Base-by-base conservation (phyloP, 805 yeast genomes). In the Hanseniaspora lachancei region DNA sequence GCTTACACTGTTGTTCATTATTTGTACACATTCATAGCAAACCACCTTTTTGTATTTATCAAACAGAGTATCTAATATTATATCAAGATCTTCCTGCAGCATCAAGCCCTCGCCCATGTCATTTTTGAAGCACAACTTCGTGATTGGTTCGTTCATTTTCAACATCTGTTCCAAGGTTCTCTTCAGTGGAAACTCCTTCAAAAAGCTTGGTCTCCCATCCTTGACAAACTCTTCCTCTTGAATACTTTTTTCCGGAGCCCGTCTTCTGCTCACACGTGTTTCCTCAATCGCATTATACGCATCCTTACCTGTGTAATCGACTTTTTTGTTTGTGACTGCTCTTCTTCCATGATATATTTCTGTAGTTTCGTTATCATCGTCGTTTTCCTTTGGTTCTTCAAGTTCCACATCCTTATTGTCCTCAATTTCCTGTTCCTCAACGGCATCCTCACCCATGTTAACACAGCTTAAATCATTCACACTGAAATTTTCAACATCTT, bases 381-480 rank as follows among this genome's bases (percentile, higher is more conserved):
- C 38, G n/a, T 35, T 38, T 34, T 47, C 57, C 18, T 15, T 40
- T 35, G 20, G 7, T 21, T 47, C 44, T 39, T 29, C 42, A 49
- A 21, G 23, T 23, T 23, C 34, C 27, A 36, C 42, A 29, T 35
- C 41, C 32, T 48, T 43, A 21, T 12, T 29, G 15, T 42, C 65
- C 62, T 24, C 63, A 62, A 7, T 65, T 58, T 18, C 64, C 56
- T 49, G 66, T 57, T 44, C 61, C 57, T 10, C 58, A 13, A 36
- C 58, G 21, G 47, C 43, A 20, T 57, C 53, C 16, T 55, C 57
- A 18, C 63, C 66, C 47, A 64, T 56, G 16, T 53, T 57, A 15
- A 62, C 67, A 24, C 59, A 54, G 12, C 60, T 62, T 36, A 61
- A 62, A 48, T 64, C 64, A 9, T 58, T 58, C 32, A 58, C 58